Evolutionary conservation across 768 basidiomycete species (phyloP).

Genomic region (Leccinellum albellum): DNA sequence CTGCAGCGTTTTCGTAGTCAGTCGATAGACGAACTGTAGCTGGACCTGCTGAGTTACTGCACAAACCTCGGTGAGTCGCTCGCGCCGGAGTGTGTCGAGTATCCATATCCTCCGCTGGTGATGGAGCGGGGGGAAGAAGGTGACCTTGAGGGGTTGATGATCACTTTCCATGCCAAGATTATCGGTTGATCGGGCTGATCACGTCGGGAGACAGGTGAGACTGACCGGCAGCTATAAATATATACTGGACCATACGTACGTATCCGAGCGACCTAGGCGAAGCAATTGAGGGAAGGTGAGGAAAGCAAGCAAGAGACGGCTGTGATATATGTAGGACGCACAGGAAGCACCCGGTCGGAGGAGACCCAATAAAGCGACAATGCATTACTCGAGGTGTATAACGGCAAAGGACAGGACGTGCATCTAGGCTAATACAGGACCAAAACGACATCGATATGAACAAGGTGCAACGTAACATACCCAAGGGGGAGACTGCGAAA

Average conservation of each 20-base stretch:
- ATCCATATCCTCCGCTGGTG: slow-evolving; percentile 73
- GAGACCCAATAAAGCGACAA: slow-evolving; percentile 20
- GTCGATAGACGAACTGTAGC: background rate
- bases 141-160: slow-evolving; percentile 40
- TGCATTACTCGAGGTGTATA: background rate
- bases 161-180: slow-evolving; percentile 17
- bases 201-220: background rate
- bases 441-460: slow-evolving; percentile 13
- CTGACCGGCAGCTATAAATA: background rate
- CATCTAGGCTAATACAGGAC: slow-evolving; percentile 6
- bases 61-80: slow-evolving; percentile 51
- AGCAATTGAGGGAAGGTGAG: background rate
- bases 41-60: background rate
- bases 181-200: slow-evolving; percentile 6
- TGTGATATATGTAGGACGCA: slow-evolving; percentile 4
- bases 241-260: background rate
- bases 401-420: background rate
- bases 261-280: background rate
- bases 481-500: background rate
- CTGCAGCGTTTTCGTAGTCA: slow-evolving; percentile 33
- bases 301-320: background rate
- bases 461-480: background rate
- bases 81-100: slow-evolving; percentile 55
- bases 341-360: slow-evolving; percentile 16
- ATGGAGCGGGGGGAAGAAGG: slow-evolving; percentile 64